Base-by-base conservation (phyloP, 2,329 filamentous ascomycete genomes). In the Penicillium janthinellum region DNA sequence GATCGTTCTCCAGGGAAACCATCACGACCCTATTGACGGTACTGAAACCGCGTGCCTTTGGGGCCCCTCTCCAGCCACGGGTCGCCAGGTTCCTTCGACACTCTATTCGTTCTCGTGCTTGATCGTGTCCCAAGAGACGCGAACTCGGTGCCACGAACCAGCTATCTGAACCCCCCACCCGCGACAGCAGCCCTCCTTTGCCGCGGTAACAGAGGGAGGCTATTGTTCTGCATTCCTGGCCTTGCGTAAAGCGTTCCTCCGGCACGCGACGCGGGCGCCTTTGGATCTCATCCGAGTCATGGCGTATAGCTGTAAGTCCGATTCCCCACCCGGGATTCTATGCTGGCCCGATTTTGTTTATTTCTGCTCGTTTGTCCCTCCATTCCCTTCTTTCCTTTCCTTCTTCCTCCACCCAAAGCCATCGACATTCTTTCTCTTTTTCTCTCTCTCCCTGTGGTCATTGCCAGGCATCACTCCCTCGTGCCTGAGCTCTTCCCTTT, bases 201-300 rank as follows among this genome's bases (percentile, higher is more conserved):
- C 63, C 65, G 61, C 62, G 58, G 72, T 76, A 73, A 74, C 73
- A 69, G 65, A 75, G 70, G 67, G 39, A 45, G 28, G 51, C 39
- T 52, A 72, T 69, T 65, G 66, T 69, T 69, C 69, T 71, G 72
- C 74, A 77, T 77, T 76, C 74, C 71, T 75, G 72, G 73, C 72
- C 73, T 76, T 76, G 73, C 73, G 71, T 75, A 58, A 67, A 65
- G 58, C 20, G 49, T 52, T 64, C 67, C 60, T 60, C 66, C 67
- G 73, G 71, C 70, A 77, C 74, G 73, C 74, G 73, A 73, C 73
- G 74, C 74, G 74, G 61, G 62, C 60, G 57, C 57, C 60, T 58
- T 61, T 60, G 59, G 60, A 66, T 69, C 64, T 57, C 54, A 61
- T 67, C 64, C 63, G 65, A 71, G 62, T 70, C 67, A 77, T 77